Conservation (phyloP, 1,139 yeast genomes). For the Sugiyamaella grinbergsii region DNA sequence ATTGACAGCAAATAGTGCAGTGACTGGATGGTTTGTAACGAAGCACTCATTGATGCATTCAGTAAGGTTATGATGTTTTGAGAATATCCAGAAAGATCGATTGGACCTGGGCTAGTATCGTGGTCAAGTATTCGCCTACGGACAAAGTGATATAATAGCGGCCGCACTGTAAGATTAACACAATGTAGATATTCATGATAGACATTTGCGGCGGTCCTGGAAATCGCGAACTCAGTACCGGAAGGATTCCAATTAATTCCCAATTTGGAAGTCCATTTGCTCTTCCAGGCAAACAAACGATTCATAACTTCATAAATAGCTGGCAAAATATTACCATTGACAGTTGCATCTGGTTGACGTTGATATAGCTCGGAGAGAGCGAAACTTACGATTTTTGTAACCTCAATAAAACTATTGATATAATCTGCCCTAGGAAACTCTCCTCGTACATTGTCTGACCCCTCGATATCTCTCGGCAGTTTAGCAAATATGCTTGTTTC, state of each 20-base stretch:
- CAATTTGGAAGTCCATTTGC: conserved; percentile 37
- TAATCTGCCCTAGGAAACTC: conserved; percentile 82
- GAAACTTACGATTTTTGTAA: conserved; percentile 77
- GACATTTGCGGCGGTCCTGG: conserved; percentile 71
- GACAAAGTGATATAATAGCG: conserved; percentile 77
- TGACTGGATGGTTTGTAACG: conserved; percentile 73
- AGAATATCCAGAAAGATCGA: conserved; percentile 70
- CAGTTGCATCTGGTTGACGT: conserved; percentile 58
- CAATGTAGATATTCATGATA: conserved; percentile 90
- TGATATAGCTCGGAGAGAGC: conserved; percentile 73
- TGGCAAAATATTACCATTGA: conserved; percentile 24
- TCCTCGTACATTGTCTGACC: conserved; percentile 47
- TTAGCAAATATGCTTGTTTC: conserved; percentile 80
- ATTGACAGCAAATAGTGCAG: conserved; percentile 73
- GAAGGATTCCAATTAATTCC: conserved; percentile 24
- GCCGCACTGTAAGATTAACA: conserved; percentile 78
- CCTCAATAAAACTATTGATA: conserved; percentile 75
- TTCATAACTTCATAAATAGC: conserved; percentile 51
- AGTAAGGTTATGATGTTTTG: conserved; percentile 66
- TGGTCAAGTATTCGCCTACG: conserved; percentile 61
- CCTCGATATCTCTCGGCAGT: conserved; percentile 58
- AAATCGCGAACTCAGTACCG: conserved; percentile 41
- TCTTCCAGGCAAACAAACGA: conserved; percentile 70
- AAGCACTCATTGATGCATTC: conserved; percentile 82
- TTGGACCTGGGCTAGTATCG: conserved; percentile 55